Evolutionary conservation across 1,284 basidiomycete genomes (phyloP), one percentile per base, ranked within the genome.

Genomic region (Heliocybe sulcata): DNA sequence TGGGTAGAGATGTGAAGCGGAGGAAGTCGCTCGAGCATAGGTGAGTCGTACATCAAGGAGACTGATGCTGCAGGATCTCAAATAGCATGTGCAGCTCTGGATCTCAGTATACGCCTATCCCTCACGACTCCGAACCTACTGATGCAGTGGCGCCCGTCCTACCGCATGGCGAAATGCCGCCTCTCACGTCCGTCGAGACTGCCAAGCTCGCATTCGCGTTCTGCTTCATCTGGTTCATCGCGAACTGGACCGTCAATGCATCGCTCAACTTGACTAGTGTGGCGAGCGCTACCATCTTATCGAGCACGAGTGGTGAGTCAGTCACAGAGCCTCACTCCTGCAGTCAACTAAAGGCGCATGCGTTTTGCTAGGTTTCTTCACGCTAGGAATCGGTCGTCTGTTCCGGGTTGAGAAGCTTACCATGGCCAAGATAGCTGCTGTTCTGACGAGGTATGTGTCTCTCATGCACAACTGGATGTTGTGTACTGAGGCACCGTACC

Each of bases 221-320:
- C 69, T 91, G 87, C 64, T 75, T 91, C 54, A 75, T 94, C 48
- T 94, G 92, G 93, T 96, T 97, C 64, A 75, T 86, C 42, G 94
- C 94, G 19, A 97, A 97, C 66, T 97, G 93, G 92, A 71, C 84
- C 6, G 72, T 94, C 47, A 96, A 94, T 67, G 85, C 85, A 1
- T 77, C 89, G 10, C 75, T 97, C 49, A 84, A 82, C 35, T 90
- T 86, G 67, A 97, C 95, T 1, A 92, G 85, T 62, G 94, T 97
- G 23, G 91, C 92, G 2, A 95, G 92, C 65, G 85, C 91, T 23
- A 97, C 94, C 2, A 89, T 98, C 45, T 69, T 97, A 51, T 89
- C 90, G 2, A 87, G 87, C 65, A 94, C 87, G 75, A 94, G 92
- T 60, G 93, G 94, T 91, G 67, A 57, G 87, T 72, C 16, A 20